phyloP scores from a whole-genome alignment of 306 rosid genomes.

The Datisca glomerata region DNA sequence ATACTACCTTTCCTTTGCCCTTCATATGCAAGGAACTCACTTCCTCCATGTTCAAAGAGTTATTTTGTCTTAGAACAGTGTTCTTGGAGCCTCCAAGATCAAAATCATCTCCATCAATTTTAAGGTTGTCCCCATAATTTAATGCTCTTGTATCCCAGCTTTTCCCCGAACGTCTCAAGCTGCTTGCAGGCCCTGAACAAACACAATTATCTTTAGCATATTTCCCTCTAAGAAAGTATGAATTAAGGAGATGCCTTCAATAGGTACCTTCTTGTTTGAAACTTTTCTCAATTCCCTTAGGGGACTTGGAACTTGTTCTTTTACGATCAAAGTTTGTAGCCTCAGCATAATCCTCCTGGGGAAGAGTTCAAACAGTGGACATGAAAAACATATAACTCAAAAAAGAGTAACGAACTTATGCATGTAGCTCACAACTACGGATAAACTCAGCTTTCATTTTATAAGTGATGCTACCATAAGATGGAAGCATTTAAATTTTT shows the following conservation, averaged over 20 bases:
- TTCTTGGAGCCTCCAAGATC: slow-evolving; percentile 10
- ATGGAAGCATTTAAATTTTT: no score
- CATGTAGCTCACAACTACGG: no score
- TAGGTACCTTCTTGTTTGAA: slow-evolving; percentile 16
- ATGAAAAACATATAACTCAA: no score
- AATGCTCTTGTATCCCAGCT: slow-evolving; percentile 22
- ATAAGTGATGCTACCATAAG: no score
- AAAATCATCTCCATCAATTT: slow-evolving; percentile 8
- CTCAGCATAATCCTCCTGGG: slow-evolving; percentile 68
- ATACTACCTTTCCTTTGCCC: slow-evolving; percentile 45
- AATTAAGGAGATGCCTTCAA: no score
- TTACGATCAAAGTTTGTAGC: slow-evolving; percentile 28
- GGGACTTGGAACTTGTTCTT: slow-evolving; percentile 34
- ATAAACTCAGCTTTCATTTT: no score
- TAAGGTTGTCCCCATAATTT: slow-evolving; percentile 18
- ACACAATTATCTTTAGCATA: slow-evolving; percentile 10
- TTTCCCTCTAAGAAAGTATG: slow-evolving; percentile 1
- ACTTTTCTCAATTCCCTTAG: slow-evolving; percentile 5
- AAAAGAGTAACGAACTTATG: no score
- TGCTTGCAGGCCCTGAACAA: slow-evolving; percentile 29
- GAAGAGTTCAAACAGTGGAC: slow-evolving; percentile 1
- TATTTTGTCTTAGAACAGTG: slow-evolving; percentile 6
- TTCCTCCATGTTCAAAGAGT: slow-evolving; percentile 15
- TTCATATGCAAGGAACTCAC: slow-evolving; percentile 18
- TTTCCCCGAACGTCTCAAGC: slow-evolving; percentile 20